A percentile compares a stretch with the other conserved stretches of the same genome.
phyloP scores from a whole-genome alignment of 2,329 filamentous ascomycete species.

The Aspergillus clavatus region DNA sequence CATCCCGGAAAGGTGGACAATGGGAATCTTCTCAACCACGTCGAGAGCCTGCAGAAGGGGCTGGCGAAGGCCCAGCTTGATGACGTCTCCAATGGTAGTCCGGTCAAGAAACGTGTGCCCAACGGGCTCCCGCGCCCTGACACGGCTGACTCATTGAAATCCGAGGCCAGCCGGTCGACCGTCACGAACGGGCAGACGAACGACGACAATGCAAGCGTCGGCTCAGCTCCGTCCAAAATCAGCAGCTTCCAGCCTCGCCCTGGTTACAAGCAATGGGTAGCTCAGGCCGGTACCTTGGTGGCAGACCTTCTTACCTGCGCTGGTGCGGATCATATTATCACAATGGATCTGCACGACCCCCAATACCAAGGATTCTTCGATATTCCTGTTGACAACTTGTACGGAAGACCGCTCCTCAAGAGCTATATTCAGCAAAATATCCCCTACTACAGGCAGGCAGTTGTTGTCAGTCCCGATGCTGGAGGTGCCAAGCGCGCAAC shows the following conservation, averaged over 20 bases:
- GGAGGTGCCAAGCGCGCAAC: conserved; percentile 95
- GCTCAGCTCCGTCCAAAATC: conserved; percentile 38
- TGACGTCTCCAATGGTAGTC: conserved; percentile 43
- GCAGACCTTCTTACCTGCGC: conserved; percentile 93
- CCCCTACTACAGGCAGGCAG: conserved; percentile 75
- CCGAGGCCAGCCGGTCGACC: conserved; percentile 21
- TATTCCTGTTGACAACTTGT: conserved; percentile 96
- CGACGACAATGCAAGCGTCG: conserved; percentile 44
- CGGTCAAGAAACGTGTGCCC: conserved; percentile 41
- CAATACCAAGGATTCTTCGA: conserved; percentile 99
- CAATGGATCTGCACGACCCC: conserved; percentile 92
- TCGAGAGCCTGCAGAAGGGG: conserved; percentile 66
- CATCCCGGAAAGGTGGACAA: conserved; percentile 66
- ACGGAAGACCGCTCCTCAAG: conserved; percentile 57
- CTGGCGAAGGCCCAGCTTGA: conserved; percentile 64
- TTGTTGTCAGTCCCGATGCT: conserved; percentile 93
- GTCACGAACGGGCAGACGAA: conserved; percentile 53
- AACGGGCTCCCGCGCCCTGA: conserved; percentile 38
- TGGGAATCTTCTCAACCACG: conserved; percentile 60
- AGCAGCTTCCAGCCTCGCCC: conserved; percentile 74
- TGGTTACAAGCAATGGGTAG: conserved; percentile 98
- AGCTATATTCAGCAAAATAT: conserved; percentile 74
- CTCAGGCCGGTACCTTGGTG: conserved; percentile 90
- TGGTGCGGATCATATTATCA: conserved; percentile 93
- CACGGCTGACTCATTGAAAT: conserved; percentile 36